Conservation (phyloP, 164 flowering plant species). For the Euptelea pleiosperma region DNA sequence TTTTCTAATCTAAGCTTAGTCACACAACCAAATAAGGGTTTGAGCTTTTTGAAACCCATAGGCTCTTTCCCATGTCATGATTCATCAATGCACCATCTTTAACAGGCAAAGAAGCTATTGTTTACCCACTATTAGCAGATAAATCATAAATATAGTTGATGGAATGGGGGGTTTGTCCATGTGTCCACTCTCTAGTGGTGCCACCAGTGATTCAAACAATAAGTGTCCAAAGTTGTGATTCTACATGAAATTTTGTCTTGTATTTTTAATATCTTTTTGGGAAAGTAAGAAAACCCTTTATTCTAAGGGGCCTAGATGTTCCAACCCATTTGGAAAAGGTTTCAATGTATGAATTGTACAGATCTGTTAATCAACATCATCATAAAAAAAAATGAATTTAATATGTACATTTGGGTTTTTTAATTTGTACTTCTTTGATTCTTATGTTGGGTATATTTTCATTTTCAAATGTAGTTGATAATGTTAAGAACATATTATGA, state of each 20-base stretch:
- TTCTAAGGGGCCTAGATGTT: neutral
- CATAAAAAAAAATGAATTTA: no score
- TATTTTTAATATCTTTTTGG: neutral
- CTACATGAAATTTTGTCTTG: no score
- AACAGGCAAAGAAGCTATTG: neutral
- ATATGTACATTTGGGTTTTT: no score
- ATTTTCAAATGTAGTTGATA: no score
- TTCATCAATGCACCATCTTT: neutral
- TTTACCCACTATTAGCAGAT: neutral
- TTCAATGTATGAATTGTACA: no score
- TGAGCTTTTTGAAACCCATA: neutral
- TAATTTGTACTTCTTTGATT: no score
- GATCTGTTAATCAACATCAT: no score
- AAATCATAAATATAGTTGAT: no score
- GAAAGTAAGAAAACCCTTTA: neutral
- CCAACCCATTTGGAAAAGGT: neutral
- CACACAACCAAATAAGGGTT: neutral
- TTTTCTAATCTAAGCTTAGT: neutral
- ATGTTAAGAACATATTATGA: no score
- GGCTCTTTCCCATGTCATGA: no score
- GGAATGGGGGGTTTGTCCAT: neutral
- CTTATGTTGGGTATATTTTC: no score
- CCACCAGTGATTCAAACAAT: neutral
- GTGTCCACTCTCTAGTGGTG: neutral
- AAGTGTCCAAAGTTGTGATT: no score